phyloP scores from a whole-genome alignment of 192 early-diverging fungal genomes.

The Rhizophagus prolifer region DNA sequence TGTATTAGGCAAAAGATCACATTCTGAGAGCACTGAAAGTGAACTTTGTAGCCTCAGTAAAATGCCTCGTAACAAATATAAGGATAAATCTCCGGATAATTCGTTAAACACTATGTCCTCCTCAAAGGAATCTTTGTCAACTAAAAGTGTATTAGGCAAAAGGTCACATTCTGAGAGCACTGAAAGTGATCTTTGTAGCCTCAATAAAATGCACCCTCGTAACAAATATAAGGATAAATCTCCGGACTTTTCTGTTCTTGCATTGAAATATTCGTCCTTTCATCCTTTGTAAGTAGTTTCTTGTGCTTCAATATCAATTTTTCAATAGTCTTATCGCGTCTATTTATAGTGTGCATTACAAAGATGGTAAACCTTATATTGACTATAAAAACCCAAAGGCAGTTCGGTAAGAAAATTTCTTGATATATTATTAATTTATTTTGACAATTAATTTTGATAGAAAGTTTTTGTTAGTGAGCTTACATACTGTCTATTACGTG shows the following conservation, averaged over 20 bases:
- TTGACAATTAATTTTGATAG: not conserved
- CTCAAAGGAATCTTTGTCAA: not conserved
- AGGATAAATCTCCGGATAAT: conserved; percentile 43
- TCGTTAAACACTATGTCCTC: too few species aligned
- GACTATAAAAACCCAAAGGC: conserved; percentile 68
- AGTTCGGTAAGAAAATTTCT: conserved; percentile 40
- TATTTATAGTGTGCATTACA: conserved; percentile 21
- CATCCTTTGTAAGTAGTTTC: conserved; percentile 45
- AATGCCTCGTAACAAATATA: conserved; percentile 62
- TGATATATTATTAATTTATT: conserved; percentile 3
- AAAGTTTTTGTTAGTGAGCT: conserved; percentile 50
- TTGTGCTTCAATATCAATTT: not conserved
- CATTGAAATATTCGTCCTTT: conserved; percentile 47
- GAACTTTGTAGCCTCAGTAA: not conserved
- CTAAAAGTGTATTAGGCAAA: not conserved
- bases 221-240: conserved; percentile 55
- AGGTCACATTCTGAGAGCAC: not conserved
- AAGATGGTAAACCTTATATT: conserved; percentile 38
- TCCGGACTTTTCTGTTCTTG: conserved; percentile 57
- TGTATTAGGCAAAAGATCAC: not conserved
- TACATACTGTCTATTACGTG: conserved; percentile 57
- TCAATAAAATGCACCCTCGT: conserved; percentile 55
- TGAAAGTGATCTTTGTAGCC: not conserved
- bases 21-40: not conserved
- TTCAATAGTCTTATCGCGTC: not conserved